Evolutionary conservation across 2,329 filamentous ascomycete genomes (phyloP).

Genomic region (Fusarium sororula): DNA sequence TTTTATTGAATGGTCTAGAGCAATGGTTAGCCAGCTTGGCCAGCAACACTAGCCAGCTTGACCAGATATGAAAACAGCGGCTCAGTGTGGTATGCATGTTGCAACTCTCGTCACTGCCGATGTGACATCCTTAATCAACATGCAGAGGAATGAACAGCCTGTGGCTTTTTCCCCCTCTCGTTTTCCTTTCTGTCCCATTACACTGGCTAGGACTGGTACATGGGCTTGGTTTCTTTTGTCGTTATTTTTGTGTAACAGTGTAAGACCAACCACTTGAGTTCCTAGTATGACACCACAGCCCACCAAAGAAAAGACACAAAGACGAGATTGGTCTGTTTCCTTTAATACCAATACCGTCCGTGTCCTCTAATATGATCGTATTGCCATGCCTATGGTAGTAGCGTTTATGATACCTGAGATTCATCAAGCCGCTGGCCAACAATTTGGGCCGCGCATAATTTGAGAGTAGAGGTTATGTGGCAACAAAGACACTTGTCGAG

Average conservation of each 20-base stretch:
- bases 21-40: neutral
- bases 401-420: conserved; percentile 8
- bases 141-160: conserved; percentile 1
- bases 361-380: neutral
- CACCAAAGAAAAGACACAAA: neutral
- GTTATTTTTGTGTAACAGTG: neutral
- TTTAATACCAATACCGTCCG: neutral
- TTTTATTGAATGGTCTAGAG: neutral
- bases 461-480: neutral
- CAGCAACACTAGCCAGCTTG: neutral
- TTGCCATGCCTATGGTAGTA: neutral
- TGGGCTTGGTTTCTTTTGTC: neutral
- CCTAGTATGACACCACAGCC: neutral
- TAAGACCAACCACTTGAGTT: neutral
- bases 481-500: neutral
- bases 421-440: neutral
- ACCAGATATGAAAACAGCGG: conserved; percentile 1
- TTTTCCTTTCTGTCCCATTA: neutral
- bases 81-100: conserved; percentile 12
- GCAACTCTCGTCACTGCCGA: conserved; percentile 10
- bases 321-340: neutral
- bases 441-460: neutral
- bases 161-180: neutral
- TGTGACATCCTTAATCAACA: conserved; percentile 5
- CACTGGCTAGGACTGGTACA: neutral